A percentile compares a stretch with the other conserved stretches of the same genome.
These are phyloP conservation scores for Ogataea trehalophila DNA, from an alignment of 805 yeast species.

Conservation along the genomic window DNA sequence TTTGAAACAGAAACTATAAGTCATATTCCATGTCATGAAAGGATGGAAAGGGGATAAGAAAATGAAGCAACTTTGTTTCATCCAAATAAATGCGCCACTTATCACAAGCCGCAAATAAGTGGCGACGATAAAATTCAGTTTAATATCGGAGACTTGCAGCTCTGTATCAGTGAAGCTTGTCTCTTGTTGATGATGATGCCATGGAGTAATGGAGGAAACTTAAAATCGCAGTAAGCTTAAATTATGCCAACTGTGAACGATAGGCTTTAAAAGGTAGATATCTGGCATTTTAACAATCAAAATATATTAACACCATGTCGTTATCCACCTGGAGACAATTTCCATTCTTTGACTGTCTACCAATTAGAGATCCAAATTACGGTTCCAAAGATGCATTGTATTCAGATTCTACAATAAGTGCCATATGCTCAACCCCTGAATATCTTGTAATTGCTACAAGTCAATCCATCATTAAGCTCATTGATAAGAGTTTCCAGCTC, in stretches of 20 bases:
- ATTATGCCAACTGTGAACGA: neutral
- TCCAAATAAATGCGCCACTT: too few relatives aligned
- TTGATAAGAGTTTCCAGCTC: slow-evolving; percentile 45
- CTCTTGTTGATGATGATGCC: too few relatives aligned
- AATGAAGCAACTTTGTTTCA: too few relatives aligned
- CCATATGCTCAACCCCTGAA: slow-evolving; percentile 54
- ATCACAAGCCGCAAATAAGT: too few relatives aligned
- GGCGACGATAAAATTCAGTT: too few relatives aligned
- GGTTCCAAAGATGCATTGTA: slow-evolving; percentile 61
- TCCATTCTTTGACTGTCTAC: slow-evolving; percentile 77
- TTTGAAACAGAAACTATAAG: too few relatives aligned
- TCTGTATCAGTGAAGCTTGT: too few relatives aligned
- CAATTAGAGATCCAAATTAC: slow-evolving; percentile 77
- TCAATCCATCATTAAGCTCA: slow-evolving; percentile 49
- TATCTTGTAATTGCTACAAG: slow-evolving; percentile 57
- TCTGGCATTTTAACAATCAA: neutral
- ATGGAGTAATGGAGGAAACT: too few relatives aligned
- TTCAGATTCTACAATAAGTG: slow-evolving; percentile 71
- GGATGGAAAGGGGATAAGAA: too few relatives aligned
- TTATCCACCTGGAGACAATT: slow-evolving; percentile 53
- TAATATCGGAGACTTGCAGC: too few relatives aligned
- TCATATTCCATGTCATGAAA: too few relatives aligned
- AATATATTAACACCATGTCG: slow-evolving; percentile 20
- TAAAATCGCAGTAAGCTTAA: neutral
- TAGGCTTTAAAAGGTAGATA: neutral